A percentile compares a stretch with the other conserved stretches of the same genome.
Conservation (phyloP, 176 grass and related monocot genomes). For the Oryza meyeriana region DNA sequence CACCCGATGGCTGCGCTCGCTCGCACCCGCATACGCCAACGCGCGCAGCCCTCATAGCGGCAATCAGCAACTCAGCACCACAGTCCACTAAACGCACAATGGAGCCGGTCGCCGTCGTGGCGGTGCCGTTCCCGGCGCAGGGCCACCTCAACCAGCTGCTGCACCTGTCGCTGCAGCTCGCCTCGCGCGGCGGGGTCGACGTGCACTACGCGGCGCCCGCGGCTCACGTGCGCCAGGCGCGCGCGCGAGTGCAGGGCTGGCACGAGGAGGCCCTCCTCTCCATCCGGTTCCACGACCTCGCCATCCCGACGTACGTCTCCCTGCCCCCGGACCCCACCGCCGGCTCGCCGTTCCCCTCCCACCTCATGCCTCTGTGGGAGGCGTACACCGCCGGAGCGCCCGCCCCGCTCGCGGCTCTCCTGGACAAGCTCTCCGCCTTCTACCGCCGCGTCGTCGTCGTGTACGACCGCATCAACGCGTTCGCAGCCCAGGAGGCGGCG, state of each 20-base stretch:
- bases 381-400: constrained; percentile 15
- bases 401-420: constrained; percentile 26
- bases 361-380: constrained; percentile 34
- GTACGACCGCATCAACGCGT: constrained; percentile 41
- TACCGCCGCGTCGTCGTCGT: constrained; percentile 44
- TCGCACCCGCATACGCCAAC: no score
- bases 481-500: constrained; percentile 28
- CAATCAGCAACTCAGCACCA: not conserved
- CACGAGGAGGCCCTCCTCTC: not conserved
- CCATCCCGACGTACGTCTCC: constrained; percentile 36
- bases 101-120: constrained; percentile 33
- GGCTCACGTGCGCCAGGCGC: constrained; percentile 38
- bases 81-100: not conserved
- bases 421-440: constrained; percentile 14
- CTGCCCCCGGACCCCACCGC: constrained; percentile 35
- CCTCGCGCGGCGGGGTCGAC: constrained; percentile 21
- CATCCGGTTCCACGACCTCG: constrained; percentile 48
- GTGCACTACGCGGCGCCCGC: constrained; percentile 56
- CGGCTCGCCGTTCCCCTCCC: constrained; percentile 32
- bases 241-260: constrained; percentile 24
- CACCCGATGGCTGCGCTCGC: no score
- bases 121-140: constrained; percentile 64
- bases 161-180: constrained; percentile 55
- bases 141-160: constrained; percentile 84
- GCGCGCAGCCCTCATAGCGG: no score